A percentile compares a stretch with the other conserved stretches of the same genome.
These are phyloP conservation scores for Euptelea pleiosperma DNA, from an alignment of 164 flowering plant genomes.

Conservation along the genomic window DNA sequence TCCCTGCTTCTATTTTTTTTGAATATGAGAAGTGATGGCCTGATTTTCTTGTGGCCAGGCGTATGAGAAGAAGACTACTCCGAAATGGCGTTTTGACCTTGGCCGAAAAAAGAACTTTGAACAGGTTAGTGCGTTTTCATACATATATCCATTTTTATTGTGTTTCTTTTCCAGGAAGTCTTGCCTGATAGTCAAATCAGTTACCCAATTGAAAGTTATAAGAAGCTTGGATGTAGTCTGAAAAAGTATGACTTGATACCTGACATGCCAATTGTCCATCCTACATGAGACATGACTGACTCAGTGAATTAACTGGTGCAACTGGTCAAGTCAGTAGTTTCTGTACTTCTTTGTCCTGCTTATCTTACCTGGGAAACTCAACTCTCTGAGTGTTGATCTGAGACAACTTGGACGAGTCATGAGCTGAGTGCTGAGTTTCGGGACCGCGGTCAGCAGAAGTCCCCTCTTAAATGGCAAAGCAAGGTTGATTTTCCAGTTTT, in stretches of 20 bases:
- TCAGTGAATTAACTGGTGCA: too few relatives aligned
- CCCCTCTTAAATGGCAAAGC: too few relatives aligned
- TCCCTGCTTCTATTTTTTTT: conserved; percentile 1
- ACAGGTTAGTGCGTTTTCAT: conserved; percentile 47
- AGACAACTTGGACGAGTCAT: too few relatives aligned
- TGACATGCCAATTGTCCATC: background rate
- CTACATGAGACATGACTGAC: background rate
- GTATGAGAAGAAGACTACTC: conserved; percentile 86
- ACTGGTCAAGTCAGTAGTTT: background rate
- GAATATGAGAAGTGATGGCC: background rate
- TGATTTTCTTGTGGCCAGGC: conserved; percentile 48
- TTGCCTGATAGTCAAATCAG: background rate
- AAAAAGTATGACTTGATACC: background rate
- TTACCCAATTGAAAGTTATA: background rate
- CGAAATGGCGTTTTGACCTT: conserved; percentile 84
- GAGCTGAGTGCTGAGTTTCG: too few relatives aligned
- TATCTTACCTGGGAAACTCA: too few relatives aligned
- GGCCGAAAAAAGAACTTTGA: conserved; percentile 72
- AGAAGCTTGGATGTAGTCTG: background rate
- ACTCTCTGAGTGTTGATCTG: too few relatives aligned
- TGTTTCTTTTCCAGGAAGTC: background rate
- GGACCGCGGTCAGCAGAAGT: too few relatives aligned
- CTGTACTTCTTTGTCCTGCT: background rate
- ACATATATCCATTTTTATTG: background rate
- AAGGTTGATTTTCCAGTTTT: too few relatives aligned